A percentile compares a stretch with the other conserved stretches of the same genome.
These are phyloP conservation scores for Firmiana major DNA, from an alignment of 345 rosid genomes.

Conservation along the genomic window DNA sequence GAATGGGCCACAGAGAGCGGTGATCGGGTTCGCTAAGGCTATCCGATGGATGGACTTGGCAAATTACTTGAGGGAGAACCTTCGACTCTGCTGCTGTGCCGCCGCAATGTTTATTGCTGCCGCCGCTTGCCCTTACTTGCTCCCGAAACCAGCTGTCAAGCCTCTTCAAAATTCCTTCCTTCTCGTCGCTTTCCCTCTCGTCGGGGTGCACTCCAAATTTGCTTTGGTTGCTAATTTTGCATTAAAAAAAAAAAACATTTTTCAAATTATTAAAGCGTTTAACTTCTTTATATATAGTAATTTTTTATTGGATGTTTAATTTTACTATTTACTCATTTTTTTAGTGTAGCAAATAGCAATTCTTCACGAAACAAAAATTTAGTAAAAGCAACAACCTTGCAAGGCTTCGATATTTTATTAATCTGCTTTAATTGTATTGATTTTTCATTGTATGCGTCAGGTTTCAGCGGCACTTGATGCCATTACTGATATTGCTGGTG, in stretches of 20 bases:
- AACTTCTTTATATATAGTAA: background rate
- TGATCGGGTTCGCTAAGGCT: slow-evolving; percentile 62
- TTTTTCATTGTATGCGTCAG: slow-evolving; percentile 27
- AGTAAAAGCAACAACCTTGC: background rate
- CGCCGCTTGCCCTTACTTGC: slow-evolving; percentile 65
- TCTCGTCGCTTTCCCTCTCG: slow-evolving; percentile 70
- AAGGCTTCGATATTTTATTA: background rate
- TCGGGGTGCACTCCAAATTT: slow-evolving; percentile 47
- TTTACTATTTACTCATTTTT: too few relatives aligned
- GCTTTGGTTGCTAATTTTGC: background rate
- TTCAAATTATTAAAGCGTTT: background rate
- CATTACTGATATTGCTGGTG: slow-evolving; percentile 72
- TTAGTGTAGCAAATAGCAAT: too few relatives aligned
- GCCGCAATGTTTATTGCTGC: slow-evolving; percentile 69
- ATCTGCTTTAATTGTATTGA: background rate
- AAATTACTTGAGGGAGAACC: slow-evolving; percentile 73
- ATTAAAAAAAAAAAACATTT: background rate
- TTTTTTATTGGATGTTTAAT: background rate
- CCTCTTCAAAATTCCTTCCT: slow-evolving; percentile 61
- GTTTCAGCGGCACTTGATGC: slow-evolving; percentile 88
- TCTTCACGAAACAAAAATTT: too few relatives aligned
- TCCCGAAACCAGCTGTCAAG: slow-evolving; percentile 57
- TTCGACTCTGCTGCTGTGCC: slow-evolving; percentile 78
- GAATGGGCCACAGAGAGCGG: slow-evolving; percentile 43
- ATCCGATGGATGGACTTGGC: slow-evolving; percentile 75